These are phyloP conservation scores for Fraxinus sp. DNA, from an alignment of 305 asterid species.

Conservation along the genomic window DNA sequence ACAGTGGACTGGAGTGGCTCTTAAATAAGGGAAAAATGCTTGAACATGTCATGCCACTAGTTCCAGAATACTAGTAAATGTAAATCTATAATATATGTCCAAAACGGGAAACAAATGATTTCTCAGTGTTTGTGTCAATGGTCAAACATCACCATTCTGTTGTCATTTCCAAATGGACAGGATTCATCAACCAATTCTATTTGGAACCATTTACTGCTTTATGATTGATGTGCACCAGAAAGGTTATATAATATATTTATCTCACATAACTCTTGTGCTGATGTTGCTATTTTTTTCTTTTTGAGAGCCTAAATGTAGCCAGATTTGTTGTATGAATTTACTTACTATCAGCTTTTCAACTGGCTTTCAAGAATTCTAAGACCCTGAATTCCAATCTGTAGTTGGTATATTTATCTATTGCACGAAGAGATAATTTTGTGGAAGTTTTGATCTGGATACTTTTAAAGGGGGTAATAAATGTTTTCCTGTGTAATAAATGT, in stretches of 20 bases:
- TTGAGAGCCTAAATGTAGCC: background rate
- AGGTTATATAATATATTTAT: background rate
- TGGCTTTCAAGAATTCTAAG: background rate
- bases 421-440: slow-evolving; percentile 1
- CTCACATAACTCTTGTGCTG: background rate
- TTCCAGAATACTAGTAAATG: background rate
- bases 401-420: background rate
- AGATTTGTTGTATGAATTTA: slow-evolving; percentile 5
- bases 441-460: slow-evolving; percentile 18
- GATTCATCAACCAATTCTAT: background rate
- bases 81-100: background rate
- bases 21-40: background rate
- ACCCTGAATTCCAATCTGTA: background rate
- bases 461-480: background rate
- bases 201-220: background rate
- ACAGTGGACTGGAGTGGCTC: background rate
- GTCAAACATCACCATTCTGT: background rate
- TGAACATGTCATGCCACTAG: background rate
- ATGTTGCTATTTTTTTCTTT: background rate
- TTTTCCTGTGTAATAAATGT: background rate
- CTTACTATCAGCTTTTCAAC: slow-evolving; percentile 5
- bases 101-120: background rate
- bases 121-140: background rate
- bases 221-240: background rate
- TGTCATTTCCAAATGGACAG: background rate